Conservation (phyloP, 176 grass and related monocot genomes). For the Stipa capillata region DNA sequence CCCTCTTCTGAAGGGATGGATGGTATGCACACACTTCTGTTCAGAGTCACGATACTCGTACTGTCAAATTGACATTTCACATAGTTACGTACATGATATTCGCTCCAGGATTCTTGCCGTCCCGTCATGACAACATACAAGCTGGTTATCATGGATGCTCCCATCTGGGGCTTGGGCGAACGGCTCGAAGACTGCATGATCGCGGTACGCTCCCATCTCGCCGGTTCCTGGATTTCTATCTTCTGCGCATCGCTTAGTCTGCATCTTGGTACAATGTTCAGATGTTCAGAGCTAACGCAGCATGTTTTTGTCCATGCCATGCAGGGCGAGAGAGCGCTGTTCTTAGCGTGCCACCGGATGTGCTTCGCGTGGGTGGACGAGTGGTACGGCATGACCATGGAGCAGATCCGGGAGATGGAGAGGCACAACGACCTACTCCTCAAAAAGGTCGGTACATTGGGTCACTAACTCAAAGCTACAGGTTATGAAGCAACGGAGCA, state of each 20-base stretch:
- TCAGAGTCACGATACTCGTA: neutral
- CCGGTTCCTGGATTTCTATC: neutral
- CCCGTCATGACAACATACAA: constrained; percentile 87
- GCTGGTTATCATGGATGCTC: constrained; percentile 66
- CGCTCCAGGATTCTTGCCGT: constrained; percentile 46
- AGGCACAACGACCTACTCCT: constrained; percentile 65
- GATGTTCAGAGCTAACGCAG: constrained; percentile 8
- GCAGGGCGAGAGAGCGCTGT: constrained; percentile 71
- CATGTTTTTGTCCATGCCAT: neutral
- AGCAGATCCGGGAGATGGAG: constrained; percentile 70
- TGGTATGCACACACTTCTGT: constrained; percentile 29
- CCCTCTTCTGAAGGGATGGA: constrained; percentile 67
- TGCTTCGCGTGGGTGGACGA: constrained; percentile 95
- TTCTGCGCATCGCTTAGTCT: neutral
- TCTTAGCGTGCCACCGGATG: constrained; percentile 70
- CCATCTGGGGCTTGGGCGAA: constrained; percentile 75
- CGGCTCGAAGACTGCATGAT: constrained; percentile 63
- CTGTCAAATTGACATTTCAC: neutral
- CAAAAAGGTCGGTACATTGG: constrained; percentile 43
- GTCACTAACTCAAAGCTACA: neutral
- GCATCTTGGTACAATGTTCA: neutral
- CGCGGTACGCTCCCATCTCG: constrained; percentile 25
- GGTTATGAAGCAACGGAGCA: too few relatives aligned
- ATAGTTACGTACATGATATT: neutral
- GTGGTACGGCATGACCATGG: constrained; percentile 76